These are phyloP conservation scores for Tolypocladium amazonense DNA, from an alignment of 2,329 filamentous ascomycete species.

Conservation along the genomic window DNA sequence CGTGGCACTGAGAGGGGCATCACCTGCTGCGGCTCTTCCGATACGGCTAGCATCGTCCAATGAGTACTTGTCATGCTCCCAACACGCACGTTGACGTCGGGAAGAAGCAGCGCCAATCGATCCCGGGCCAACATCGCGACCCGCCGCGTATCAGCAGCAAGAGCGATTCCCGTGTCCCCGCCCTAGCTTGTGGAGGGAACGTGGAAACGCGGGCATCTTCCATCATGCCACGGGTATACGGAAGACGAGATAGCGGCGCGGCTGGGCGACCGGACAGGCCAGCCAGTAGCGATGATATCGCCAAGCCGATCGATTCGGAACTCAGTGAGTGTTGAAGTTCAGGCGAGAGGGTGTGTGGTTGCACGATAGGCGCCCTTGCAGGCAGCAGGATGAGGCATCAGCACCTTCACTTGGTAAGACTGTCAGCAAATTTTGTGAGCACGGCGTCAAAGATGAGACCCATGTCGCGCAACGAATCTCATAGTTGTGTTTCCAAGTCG, in stretches of 20 bases:
- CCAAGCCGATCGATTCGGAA: neutral
- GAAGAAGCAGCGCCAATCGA: neutral
- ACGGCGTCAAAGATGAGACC: slow-evolving; percentile 2
- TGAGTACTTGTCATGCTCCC: neutral
- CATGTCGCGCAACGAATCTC: neutral
- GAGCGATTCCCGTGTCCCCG: neutral
- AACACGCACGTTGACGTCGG: neutral
- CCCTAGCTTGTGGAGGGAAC: neutral
- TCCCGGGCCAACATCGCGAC: neutral
- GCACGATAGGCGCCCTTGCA: slow-evolving; percentile 1
- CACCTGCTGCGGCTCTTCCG: neutral
- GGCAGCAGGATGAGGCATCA: neutral
- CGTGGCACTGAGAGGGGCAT: neutral
- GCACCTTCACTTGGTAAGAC: neutral
- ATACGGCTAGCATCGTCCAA: neutral
- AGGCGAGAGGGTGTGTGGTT: neutral
- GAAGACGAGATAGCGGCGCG: neutral
- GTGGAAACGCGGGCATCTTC: neutral
- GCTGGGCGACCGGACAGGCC: neutral
- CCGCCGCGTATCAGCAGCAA: neutral
- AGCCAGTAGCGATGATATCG: neutral
- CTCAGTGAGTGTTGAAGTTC: neutral
- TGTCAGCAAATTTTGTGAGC: neutral
- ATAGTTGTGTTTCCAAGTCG: neutral
- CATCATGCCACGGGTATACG: neutral